These are phyloP conservation scores for Talaromyces sp. DNA, from an alignment of 2,329 filamentous ascomycete species.

Conservation along the genomic window DNA sequence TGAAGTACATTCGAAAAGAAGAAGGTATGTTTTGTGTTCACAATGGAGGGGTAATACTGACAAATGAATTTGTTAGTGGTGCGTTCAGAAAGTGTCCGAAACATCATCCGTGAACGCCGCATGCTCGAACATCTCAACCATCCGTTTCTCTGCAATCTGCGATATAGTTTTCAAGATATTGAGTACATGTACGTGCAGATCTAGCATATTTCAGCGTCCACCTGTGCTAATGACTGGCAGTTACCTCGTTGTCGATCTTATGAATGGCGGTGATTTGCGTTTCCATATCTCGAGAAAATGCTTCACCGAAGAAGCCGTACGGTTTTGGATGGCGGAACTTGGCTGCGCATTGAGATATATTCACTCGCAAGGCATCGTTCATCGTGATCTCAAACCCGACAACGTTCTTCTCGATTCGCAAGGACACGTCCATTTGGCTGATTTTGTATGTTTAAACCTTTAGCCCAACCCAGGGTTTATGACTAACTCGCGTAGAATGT, in stretches of 20 bases:
- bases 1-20: constrained; percentile 99
- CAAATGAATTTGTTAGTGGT: constrained; percentile 63
- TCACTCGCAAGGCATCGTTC: constrained; percentile 81
- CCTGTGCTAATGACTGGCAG: constrained; percentile 40
- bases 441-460: constrained; percentile 67
- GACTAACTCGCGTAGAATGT: constrained; percentile 66
- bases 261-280: constrained; percentile 93
- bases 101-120: constrained; percentile 93
- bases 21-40: constrained; percentile 62
- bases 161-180: constrained; percentile 98
- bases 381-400: constrained; percentile 88
- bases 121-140: constrained; percentile 99
- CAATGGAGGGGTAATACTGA: constrained; percentile 17
- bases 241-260: constrained; percentile 93
- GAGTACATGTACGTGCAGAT: constrained; percentile 78
- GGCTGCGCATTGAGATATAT: constrained; percentile 88
- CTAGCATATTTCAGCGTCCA: not conserved
- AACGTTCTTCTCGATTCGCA: constrained; percentile 85
- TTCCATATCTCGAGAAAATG: constrained; percentile 98
- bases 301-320: constrained; percentile 93
- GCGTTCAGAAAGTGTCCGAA: constrained; percentile 93
- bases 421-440: constrained; percentile 93
- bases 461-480: not conserved
- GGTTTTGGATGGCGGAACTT: constrained; percentile 94
- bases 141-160: constrained; percentile 95